phyloP scores from a whole-genome alignment of 805 yeast genomes.

The Geotrichum ghanense region DNA sequence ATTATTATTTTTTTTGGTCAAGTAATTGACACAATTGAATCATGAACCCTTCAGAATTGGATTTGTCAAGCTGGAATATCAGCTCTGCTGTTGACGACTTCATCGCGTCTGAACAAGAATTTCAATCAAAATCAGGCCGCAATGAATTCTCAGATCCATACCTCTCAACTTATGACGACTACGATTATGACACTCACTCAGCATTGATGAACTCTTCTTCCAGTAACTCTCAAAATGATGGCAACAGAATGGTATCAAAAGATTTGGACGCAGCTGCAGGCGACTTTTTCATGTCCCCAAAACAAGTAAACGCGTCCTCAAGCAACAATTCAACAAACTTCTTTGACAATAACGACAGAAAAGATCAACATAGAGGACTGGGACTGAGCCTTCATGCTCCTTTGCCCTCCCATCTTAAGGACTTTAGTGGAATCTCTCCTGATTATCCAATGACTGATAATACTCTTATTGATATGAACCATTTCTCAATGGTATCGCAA shows the following conservation, averaged over 20 bases:
- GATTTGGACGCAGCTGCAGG: neutral
- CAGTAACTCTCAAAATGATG: neutral
- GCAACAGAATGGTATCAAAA: neutral
- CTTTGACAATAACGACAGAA: neutral
- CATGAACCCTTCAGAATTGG: conserved; percentile 1
- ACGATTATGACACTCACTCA: neutral
- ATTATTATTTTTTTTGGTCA: no score
- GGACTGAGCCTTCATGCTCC: neutral
- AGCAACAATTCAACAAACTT: neutral
- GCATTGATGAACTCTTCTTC: neutral
- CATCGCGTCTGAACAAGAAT: neutral
- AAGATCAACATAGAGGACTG: neutral
- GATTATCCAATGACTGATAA: neutral
- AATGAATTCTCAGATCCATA: neutral
- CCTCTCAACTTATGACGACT: neutral
- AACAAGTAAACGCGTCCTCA: neutral
- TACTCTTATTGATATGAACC: neutral
- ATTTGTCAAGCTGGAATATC: neutral
- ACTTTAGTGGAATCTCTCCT: neutral
- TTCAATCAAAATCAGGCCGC: neutral
- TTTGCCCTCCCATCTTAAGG: neutral
- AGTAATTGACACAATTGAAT: neutral
- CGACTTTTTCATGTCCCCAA: conserved; percentile 1
- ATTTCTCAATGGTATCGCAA: neutral
- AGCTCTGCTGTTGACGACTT: neutral